Base-by-base conservation (phyloP, 345 rosid species). In the Arabis hirsuta region DNA sequence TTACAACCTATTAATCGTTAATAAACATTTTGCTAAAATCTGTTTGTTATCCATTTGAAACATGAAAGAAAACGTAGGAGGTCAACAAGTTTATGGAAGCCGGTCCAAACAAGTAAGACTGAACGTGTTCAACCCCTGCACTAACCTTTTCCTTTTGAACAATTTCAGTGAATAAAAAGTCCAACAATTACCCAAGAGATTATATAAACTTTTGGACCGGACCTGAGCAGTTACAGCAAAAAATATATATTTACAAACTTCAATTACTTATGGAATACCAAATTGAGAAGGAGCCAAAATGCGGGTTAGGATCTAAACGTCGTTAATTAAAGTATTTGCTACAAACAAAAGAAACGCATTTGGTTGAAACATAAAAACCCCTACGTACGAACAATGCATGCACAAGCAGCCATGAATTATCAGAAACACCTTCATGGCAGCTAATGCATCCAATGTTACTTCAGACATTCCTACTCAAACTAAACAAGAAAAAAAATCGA, bases 391-490 rank as follows among this genome's bases (percentile, higher is more conserved):
- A 67, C 77, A 72, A 61, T 39, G 81, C 77, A 78, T 78, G 81
- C 77, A 67, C 62, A 67, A 72, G 81, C 81, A 66, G 81, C 81
- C 81, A 61, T 16, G 73, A 77, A 57, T 55, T 29, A 41, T 51
- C 48, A 3, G 53, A 46, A 41, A 53, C 27, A 39, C 19, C 31
- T 46, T 78, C 77, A 67, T 58, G 77, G 81, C 77, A 78, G 81
- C 81, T 78, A 36, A 66, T 70, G 81, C 81, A 78, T 78, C 77
- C 81, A 72, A 32, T 14, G 80, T 52, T 66, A 56, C 29, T 42
- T 66, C 68, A 41, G 46, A 13, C 78, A 22, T 32, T 16, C 16
- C 0, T 36, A 65, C 27, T 4, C 52, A 42, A 32, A 60, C 62
- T 41, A 74, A 74, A 56, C 72, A 56, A 46, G 36, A 16, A 60